These are phyloP conservation scores for Paraglomus brasilianum DNA, from an alignment of 192 early-diverging fungal species.

Conservation along the genomic window DNA sequence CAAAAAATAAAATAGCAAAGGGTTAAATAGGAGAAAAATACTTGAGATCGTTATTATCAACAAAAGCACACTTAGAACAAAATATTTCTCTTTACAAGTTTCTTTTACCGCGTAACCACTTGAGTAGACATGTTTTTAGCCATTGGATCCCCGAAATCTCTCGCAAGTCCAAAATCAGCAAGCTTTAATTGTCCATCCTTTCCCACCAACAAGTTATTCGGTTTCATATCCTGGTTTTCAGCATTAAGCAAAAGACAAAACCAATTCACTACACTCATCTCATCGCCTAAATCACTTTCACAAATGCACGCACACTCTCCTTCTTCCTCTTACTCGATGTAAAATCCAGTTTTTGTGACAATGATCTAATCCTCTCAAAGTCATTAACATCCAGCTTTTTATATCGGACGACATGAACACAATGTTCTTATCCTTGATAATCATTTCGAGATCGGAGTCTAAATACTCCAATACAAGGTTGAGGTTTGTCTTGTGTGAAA, in stretches of 20 bases:
- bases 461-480: conserved; percentile 94
- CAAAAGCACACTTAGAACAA: background rate
- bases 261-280: background rate
- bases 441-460: conserved; percentile 91
- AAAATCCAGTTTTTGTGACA: conserved; percentile 89
- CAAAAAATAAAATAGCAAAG: background rate
- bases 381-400: conserved; percentile 98
- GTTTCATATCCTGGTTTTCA: conserved; percentile 72
- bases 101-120: conserved; percentile 76
- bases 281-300: background rate
- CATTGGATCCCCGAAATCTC: conserved; percentile 84
- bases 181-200: conserved; percentile 90
- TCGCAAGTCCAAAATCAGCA: conserved; percentile 98
- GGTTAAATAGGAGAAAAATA: background rate
- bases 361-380: conserved; percentile 86
- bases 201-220: conserved; percentile 80
- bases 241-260: background rate
- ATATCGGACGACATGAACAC: conserved; percentile 90
- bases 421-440: conserved; percentile 91
- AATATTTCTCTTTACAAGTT: background rate
- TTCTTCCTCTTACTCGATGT: conserved; percentile 64
- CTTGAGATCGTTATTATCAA: background rate
- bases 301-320: background rate
- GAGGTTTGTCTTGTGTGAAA: conserved; percentile 85
- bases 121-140: conserved; percentile 84